A percentile compares a stretch with the other conserved stretches of the same genome.
phyloP scores from a whole-genome alignment of 2,329 filamentous ascomycete genomes.

The Aureobasidium sp. region DNA sequence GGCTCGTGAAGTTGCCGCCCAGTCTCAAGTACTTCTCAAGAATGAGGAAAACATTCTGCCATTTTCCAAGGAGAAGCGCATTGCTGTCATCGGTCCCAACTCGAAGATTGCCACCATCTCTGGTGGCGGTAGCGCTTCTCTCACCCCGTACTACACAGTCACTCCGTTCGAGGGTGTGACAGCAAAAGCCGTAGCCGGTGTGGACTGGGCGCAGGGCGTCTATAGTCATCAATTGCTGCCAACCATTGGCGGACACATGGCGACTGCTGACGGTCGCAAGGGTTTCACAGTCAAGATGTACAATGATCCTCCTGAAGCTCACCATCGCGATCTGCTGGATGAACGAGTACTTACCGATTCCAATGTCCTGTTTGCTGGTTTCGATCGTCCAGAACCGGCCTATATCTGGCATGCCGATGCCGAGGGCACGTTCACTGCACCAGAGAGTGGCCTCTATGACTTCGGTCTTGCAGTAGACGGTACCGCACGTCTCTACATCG shows the following conservation, averaged over 20 bases:
- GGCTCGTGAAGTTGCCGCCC: slow-evolving; percentile 69
- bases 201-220: slow-evolving; percentile 24
- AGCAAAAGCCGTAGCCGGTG: background rate
- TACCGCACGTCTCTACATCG: slow-evolving; percentile 2
- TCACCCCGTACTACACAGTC: slow-evolving; percentile 17
- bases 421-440: slow-evolving; percentile 66
- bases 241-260: background rate
- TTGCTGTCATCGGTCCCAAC: slow-evolving; percentile 69
- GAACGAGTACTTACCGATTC: slow-evolving; percentile 44
- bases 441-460: slow-evolving; percentile 68
- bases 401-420: slow-evolving; percentile 45
- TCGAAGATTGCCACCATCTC: slow-evolving; percentile 55
- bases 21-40: slow-evolving; percentile 46
- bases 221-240: slow-evolving; percentile 18
- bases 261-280: background rate
- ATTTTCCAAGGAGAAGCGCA: slow-evolving; percentile 46
- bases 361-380: slow-evolving; percentile 59
- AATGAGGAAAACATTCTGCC: slow-evolving; percentile 8
- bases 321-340: slow-evolving; percentile 57
- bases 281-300: slow-evolving; percentile 39
- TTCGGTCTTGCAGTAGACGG: slow-evolving; percentile 70
- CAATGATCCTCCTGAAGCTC: slow-evolving; percentile 57
- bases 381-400: slow-evolving; percentile 29
- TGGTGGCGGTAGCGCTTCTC: slow-evolving; percentile 21
- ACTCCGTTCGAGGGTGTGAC: slow-evolving; percentile 18